Base-by-base conservation (phyloP, 2,329 filamentous ascomycete genomes). In the Cladorrhinum sp. region DNA sequence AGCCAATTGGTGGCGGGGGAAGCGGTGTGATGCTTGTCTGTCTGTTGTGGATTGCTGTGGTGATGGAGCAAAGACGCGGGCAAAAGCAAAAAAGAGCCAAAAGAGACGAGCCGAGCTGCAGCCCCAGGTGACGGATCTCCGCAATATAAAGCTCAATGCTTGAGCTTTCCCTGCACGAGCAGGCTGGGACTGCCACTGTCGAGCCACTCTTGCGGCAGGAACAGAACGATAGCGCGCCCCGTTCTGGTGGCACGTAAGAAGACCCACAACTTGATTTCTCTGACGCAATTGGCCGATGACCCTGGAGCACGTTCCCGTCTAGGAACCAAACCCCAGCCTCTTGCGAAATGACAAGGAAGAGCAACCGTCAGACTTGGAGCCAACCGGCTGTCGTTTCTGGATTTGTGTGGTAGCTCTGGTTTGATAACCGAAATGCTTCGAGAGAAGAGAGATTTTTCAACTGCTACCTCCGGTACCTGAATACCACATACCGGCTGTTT, bases 101-200 rank as follows among this genome's bases (percentile, higher is more conserved):
- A 59, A 52, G 55, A 60, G 49, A 24, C 48, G 29, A 27, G 50
- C 62, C 57, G 45, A 55, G 57, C 57, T 58, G 51, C 51, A 60
- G 58, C 32, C 41, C 41, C 51, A 51, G 54, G 67, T 50, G 41
- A 45, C 53, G 60, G 64, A 62, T 61, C 66, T 66, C 65, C 62
- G 64, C 62, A 70, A 69, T 68, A 67, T 68, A 70, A 68, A 69
- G 68, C 60, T 68, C 62, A 67, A 68, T 68, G 65, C 68, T 63
- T 52, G 49, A 55, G 23, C 32, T 50, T 50, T 50, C 8, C 18
- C 22, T 41, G 36, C 41, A 45, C 41, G 16, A 45, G 57, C 55
- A 59, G 62, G 52, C 52, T 57, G 57, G 57, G 60, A 54, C 55
- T 60, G 58, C 54, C 50, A 55, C 55, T 50, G 18, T 59, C 49